Percentiles rank a stretch among this genome's conserved stretches.
phyloP scores from a whole-genome alignment of 345 rosid genomes.

The Dipteronia sinensis region DNA sequence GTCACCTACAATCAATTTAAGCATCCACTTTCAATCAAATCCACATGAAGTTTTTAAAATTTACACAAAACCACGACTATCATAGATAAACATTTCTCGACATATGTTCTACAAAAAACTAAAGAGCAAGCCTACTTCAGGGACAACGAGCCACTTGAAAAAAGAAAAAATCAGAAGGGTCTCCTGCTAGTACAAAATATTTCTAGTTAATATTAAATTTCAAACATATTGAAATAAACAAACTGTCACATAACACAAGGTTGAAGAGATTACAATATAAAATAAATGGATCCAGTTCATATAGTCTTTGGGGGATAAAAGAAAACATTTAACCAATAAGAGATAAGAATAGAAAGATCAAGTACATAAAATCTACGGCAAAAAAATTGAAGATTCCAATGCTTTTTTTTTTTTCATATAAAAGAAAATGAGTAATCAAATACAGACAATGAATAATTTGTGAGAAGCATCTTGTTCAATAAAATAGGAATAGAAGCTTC shows the following conservation, averaged over 20 bases:
- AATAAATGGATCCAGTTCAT: constrained; percentile 20
- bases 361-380: constrained; percentile 22
- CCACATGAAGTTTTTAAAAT: too few species aligned
- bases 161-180: neutral
- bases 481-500: too few species aligned
- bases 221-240: too few species aligned
- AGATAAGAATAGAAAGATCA: neutral
- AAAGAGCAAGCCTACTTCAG: neutral
- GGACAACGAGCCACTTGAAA: neutral
- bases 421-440: neutral
- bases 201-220: neutral
- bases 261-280: too few species aligned
- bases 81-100: too few species aligned
- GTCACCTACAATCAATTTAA: too few species aligned
- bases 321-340: constrained; percentile 16
- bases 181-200: neutral
- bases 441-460: constrained; percentile 29
- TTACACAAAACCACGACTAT: too few species aligned
- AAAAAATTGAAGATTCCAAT: too few species aligned
- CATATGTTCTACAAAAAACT: too few species aligned
- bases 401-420: too few species aligned
- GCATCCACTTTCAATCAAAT: too few species aligned
- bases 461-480: constrained; percentile 25
- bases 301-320: constrained; percentile 23
- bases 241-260: too few species aligned